Percentiles rank a stretch among this genome's conserved stretches.
These are phyloP conservation scores for Pyrenophora seminiperda DNA, from an alignment of 2,329 filamentous ascomycete species.

Conservation along the genomic window DNA sequence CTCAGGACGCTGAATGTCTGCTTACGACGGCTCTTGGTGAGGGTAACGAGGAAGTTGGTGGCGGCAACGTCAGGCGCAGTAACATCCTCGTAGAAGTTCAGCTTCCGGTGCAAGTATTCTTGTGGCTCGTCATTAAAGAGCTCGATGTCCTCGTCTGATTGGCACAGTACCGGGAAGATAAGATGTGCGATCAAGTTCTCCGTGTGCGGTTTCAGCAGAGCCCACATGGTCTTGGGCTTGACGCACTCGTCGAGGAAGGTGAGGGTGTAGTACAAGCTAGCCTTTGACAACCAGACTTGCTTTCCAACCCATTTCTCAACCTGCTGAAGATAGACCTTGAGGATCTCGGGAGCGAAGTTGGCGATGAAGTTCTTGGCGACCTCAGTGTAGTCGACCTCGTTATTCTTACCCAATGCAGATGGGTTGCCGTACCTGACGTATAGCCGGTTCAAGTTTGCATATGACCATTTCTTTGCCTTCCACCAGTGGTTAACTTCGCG, in stretches of 20 bases:
- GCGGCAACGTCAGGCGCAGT: constrained; percentile 94
- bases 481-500: constrained; percentile 97
- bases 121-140: constrained; percentile 93
- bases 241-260: constrained; percentile 97
- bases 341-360: constrained; percentile 92
- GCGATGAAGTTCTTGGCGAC: constrained; percentile 91
- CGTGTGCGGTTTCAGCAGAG: constrained; percentile 88
- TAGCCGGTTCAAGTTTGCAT: constrained; percentile 93
- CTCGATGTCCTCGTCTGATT: constrained; percentile 89
- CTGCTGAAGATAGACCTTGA: constrained; percentile 91
- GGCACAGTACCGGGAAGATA: constrained; percentile 92
- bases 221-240: constrained; percentile 96
- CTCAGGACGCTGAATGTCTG: constrained; percentile 93
- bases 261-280: constrained; percentile 89
- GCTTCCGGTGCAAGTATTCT: constrained; percentile 94
- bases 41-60: constrained; percentile 92
- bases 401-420: constrained; percentile 71
- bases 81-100: constrained; percentile 98
- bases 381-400: constrained; percentile 74
- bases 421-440: constrained; percentile 97
- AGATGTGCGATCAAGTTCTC: constrained; percentile 93
- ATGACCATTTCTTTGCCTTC: constrained; percentile 99
- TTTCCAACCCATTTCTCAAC: constrained; percentile 98
- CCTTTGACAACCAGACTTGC: constrained; percentile 91
- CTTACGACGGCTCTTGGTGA: constrained; percentile 93